Percentiles rank a stretch among this genome's conserved stretches.
Evolutionary conservation across 1,284 basidiomycete species (phyloP).

Genomic region (Malassezia japonica): DNA sequence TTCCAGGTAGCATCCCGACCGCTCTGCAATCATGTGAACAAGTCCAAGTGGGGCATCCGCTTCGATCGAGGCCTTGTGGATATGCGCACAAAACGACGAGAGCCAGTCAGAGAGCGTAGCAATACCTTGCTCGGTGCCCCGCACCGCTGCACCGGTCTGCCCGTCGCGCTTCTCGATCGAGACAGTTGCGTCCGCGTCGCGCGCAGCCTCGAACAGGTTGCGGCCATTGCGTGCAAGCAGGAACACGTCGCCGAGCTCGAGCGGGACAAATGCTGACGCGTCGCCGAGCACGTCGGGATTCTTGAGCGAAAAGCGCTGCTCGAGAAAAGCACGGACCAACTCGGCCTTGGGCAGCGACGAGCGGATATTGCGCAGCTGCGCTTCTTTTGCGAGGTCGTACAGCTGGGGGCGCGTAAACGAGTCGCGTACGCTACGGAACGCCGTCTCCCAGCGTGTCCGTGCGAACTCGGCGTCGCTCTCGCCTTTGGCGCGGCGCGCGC

Average conservation of each 20-base stretch:
- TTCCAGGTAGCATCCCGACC: slow-evolving; percentile 5
- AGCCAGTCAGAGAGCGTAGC: slow-evolving; percentile 4
- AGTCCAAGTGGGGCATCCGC: neutral
- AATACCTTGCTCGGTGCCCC: neutral
- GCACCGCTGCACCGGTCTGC: neutral
- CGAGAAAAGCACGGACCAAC: slow-evolving; percentile 6
- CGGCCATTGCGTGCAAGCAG: neutral
- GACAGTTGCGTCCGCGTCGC: neutral
- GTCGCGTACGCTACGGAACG: neutral
- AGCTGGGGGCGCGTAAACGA: slow-evolving; percentile 16
- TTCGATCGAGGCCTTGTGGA: neutral
- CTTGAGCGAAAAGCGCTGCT: slow-evolving; percentile 7
- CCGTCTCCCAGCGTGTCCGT: neutral
- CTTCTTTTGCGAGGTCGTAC: slow-evolving; percentile 6
- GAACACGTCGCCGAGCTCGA: slow-evolving; percentile 5
- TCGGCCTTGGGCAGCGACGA: neutral
- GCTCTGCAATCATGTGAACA: neutral
- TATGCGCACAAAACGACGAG: neutral
- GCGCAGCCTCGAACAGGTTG: neutral
- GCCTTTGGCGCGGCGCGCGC: no score
- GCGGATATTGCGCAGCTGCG: neutral
- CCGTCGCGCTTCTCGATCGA: slow-evolving; percentile 1
- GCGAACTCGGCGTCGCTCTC: neutral
- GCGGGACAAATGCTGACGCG: neutral
- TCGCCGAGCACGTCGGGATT: neutral